Evolutionary conservation across 108 stramenopile species (phyloP).

Genomic region (Nitzschia putrida): DNA sequence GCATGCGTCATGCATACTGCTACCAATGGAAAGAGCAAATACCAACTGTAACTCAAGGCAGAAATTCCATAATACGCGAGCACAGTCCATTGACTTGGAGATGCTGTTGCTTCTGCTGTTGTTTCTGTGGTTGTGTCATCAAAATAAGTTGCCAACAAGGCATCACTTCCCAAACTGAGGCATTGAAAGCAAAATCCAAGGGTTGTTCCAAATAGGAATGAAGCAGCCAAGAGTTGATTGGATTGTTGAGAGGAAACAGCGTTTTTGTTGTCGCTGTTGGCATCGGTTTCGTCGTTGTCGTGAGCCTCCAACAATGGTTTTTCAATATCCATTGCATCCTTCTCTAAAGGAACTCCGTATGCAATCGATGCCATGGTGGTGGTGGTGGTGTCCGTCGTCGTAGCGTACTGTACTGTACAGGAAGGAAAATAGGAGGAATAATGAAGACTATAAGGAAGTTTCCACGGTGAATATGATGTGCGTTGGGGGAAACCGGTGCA

Average conservation of each 20-base stretch:
- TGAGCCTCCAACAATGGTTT: conserved; percentile 1
- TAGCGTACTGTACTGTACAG: too few species aligned
- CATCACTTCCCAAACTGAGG: conserved; percentile 13
- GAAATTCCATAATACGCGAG: conserved; percentile 4
- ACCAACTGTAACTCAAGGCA: conserved; percentile 6
- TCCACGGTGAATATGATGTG: too few species aligned
- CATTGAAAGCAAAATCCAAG: conserved; percentile 15
- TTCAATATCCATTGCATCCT: conserved; percentile 6
- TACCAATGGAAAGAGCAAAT: conserved; percentile 12
- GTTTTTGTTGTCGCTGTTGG: background rate
- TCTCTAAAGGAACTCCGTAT: background rate
- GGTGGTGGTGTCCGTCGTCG: too few species aligned
- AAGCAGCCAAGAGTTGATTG: background rate
- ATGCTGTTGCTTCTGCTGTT: background rate
- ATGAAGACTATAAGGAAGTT: too few species aligned
- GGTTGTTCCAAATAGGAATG: background rate
- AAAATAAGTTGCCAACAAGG: conserved; percentile 1
- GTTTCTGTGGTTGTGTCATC: background rate
- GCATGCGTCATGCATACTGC: conserved; percentile 1
- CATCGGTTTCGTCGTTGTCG: background rate
- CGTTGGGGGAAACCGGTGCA: too few species aligned
- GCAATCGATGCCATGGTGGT: too few species aligned
- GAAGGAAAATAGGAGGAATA: too few species aligned
- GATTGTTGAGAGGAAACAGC: background rate
- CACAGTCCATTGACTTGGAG: background rate